Evolutionary conservation across 306 rosid genomes (phyloP).

Genomic region (Biancaea sappan): DNA sequence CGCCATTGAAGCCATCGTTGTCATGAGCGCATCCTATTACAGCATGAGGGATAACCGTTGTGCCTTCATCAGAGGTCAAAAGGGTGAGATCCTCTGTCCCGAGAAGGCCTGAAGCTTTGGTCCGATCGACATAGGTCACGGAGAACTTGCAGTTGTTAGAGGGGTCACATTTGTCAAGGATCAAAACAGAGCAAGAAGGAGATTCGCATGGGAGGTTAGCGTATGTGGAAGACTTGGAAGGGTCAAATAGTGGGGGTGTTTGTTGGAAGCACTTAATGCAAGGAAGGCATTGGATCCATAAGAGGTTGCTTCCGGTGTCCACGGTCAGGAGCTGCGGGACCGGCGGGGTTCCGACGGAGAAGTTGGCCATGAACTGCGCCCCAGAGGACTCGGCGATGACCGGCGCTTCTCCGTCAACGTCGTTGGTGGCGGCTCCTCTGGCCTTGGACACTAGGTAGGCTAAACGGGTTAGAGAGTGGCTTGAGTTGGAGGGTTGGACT

Average conservation of each 20-base stretch:
- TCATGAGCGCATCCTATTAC: slow-evolving; percentile 18
- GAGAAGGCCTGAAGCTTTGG: not conserved
- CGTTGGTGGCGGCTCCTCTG: not conserved
- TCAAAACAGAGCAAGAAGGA: not conserved
- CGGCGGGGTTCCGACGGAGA: slow-evolving; percentile 34
- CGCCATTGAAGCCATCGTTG: not conserved
- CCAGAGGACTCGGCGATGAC: not conserved
- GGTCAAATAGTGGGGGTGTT: slow-evolving; percentile 11
- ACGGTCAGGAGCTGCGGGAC: slow-evolving; percentile 25
- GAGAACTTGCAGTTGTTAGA: slow-evolving; percentile 4
- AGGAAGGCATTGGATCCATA: slow-evolving; percentile 34
- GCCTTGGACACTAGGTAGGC: slow-evolving; percentile 9
- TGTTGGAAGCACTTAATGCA: slow-evolving; percentile 23
- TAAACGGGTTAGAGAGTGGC: not conserved
- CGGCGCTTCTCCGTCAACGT: not conserved
- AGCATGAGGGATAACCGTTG: not conserved
- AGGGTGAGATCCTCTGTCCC: slow-evolving; percentile 10
- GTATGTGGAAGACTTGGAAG: slow-evolving; percentile 32
- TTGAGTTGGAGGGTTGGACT: not conserved
- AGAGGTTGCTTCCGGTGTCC: slow-evolving; percentile 30
- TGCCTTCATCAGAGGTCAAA: slow-evolving; percentile 21
- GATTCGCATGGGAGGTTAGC: not conserved
- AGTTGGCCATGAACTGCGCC: not conserved
- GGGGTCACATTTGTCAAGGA: not conserved
- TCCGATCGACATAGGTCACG: not conserved